phyloP scores from a whole-genome alignment of 2,329 filamentous ascomycete species.

The Aureobasidium sp. region DNA sequence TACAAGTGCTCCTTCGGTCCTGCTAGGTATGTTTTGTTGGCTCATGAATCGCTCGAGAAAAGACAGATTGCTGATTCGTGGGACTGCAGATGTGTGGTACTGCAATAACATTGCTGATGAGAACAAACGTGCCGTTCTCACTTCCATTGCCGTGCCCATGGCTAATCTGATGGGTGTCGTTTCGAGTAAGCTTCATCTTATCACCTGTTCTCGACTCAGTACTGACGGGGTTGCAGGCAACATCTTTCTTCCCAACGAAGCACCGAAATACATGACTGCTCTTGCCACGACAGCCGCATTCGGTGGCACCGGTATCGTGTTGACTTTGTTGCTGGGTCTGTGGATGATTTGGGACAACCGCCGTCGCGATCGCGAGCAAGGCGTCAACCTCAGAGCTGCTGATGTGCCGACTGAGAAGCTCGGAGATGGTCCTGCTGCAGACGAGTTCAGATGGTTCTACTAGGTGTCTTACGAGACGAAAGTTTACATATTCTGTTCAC shows the following conservation, averaged over 20 bases:
- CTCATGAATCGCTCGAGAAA: no score
- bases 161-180: slow-evolving; percentile 73
- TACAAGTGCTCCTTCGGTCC: slow-evolving; percentile 64
- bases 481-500: not conserved
- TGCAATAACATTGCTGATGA: slow-evolving; percentile 80
- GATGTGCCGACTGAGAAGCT: slow-evolving; percentile 42
- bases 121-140: slow-evolving; percentile 62
- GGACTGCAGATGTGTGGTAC: slow-evolving; percentile 53
- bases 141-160: slow-evolving; percentile 64
- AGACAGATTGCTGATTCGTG: not conserved
- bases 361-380: slow-evolving; percentile 51
- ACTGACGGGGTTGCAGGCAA: no score
- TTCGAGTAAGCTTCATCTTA: no score
- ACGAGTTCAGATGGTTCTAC: slow-evolving; percentile 41
- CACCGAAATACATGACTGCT: slow-evolving; percentile 60
- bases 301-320: slow-evolving; percentile 51
- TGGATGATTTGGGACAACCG: slow-evolving; percentile 63
- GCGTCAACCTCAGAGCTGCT: slow-evolving; percentile 47
- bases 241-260: slow-evolving; percentile 57
- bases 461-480: not conserved
- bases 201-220: no score
- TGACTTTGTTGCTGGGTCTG: slow-evolving; percentile 50
- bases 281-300: slow-evolving; percentile 58
- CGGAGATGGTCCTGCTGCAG: slow-evolving; percentile 37
- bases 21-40: slow-evolving; percentile 42